Percentiles rank a stretch among this genome's conserved stretches.
Evolutionary conservation across 805 yeast genomes (phyloP).

Genomic region (Metschnikowia kofuensis): DNA sequence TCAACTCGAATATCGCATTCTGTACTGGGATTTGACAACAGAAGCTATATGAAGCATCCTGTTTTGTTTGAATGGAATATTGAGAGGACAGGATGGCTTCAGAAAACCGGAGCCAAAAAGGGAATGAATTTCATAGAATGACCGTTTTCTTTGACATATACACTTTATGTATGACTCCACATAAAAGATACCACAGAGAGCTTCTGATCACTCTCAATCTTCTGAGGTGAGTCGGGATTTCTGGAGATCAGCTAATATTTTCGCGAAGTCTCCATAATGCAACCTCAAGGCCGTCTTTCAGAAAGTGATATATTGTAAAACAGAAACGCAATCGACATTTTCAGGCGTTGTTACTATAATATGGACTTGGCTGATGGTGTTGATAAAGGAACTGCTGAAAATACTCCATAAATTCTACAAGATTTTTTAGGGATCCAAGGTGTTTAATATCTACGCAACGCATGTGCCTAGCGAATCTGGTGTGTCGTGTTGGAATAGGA

Average conservation of each 20-base stretch:
- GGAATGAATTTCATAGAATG: too few relatives aligned
- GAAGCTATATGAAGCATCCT: not conserved
- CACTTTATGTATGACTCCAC: not conserved
- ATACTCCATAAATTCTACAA: too few relatives aligned
- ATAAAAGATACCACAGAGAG: not conserved
- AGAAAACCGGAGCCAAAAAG: not conserved
- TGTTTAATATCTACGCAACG: too few relatives aligned
- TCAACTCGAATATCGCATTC: not conserved
- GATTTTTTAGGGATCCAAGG: too few relatives aligned
- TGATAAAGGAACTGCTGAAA: too few relatives aligned
- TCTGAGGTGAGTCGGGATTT: not conserved
- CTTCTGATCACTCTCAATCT: not conserved
- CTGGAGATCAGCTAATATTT: not conserved
- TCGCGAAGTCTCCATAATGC: not conserved
- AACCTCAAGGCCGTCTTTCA: not conserved
- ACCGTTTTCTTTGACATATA: not conserved
- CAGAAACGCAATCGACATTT: too few relatives aligned
- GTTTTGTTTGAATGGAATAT: not conserved
- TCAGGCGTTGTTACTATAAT: too few relatives aligned
- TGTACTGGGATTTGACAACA: conserved; percentile 1
- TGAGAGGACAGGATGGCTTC: not conserved
- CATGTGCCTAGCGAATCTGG: too few relatives aligned
- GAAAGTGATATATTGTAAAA: too few relatives aligned
- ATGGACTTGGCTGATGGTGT: too few relatives aligned
- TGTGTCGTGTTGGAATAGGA: too few relatives aligned